Evolutionary conservation across 345 rosid species (phyloP).

Genomic region (Arabis hirsuta): DNA sequence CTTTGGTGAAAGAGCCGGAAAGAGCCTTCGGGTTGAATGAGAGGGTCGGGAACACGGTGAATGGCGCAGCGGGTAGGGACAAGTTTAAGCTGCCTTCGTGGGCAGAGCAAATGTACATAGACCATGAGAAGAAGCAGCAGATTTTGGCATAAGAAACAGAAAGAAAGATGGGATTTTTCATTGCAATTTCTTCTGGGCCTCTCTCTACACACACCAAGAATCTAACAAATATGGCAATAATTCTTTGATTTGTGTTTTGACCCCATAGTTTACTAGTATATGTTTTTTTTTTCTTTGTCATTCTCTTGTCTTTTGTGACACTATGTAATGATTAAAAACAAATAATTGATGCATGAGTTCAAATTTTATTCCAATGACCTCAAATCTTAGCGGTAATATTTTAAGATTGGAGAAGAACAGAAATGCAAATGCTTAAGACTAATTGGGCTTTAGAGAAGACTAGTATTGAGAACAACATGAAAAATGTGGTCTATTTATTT

Average conservation of each 20-base stretch:
- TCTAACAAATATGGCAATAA: conserved; percentile 39
- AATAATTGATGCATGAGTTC: conserved; percentile 39
- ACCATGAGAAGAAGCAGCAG: conserved; percentile 72
- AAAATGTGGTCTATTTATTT: not conserved
- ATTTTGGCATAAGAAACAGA: conserved; percentile 60
- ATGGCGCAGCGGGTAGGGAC: conserved; percentile 45
- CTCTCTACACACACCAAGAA: conserved; percentile 28
- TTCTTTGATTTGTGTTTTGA: conserved; percentile 47
- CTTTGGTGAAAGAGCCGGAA: conserved; percentile 77
- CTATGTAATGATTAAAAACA: conserved; percentile 42
- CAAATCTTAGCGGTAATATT: not conserved
- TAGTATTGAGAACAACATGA: not conserved
- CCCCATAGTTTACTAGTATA: conserved; percentile 29
- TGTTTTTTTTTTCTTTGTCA: conserved; percentile 29
- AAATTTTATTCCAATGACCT: conserved; percentile 18
- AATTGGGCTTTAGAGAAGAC: not conserved
- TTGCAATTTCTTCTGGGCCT: conserved; percentile 28
- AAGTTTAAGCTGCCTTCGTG: conserved; percentile 57
- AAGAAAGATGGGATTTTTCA: not conserved
- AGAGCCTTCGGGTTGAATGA: conserved; percentile 47
- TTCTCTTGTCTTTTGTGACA: conserved; percentile 45
- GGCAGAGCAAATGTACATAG: conserved; percentile 90
- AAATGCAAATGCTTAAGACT: not conserved
- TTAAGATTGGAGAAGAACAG: not conserved
- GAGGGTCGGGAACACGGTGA: conserved; percentile 47